Conservation (phyloP, 2,329 filamentous ascomycete genomes). For the Diaporthe aspalathi region DNA sequence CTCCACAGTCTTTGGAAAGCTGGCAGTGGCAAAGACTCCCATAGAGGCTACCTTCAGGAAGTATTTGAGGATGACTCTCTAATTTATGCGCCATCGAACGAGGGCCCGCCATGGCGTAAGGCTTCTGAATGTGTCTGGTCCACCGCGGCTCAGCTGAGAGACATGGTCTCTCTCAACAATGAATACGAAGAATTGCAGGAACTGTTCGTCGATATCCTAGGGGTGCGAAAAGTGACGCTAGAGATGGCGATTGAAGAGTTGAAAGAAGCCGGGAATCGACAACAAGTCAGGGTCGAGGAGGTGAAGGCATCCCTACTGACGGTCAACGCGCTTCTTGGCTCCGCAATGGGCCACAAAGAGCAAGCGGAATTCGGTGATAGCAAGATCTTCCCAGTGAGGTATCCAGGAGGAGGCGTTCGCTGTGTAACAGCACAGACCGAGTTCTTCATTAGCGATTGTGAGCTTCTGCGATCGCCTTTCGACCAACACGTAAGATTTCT, state of each 20-base stretch:
- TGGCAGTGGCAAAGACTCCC: not conserved
- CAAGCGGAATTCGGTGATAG: conserved; percentile 22
- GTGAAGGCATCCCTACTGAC: conserved; percentile 48
- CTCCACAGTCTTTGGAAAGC: conserved; percentile 7
- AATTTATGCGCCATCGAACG: conserved; percentile 33
- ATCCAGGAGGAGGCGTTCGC: conserved; percentile 38
- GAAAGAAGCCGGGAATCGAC: conserved; percentile 38
- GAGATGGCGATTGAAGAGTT: conserved; percentile 50
- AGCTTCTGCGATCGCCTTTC: conserved; percentile 46
- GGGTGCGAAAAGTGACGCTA: conserved; percentile 46
- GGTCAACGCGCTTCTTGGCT: conserved; percentile 48
- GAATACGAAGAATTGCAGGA: conserved; percentile 34
- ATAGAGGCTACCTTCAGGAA: not conserved
- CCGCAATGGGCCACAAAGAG: not conserved
- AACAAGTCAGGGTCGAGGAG: conserved; percentile 38
- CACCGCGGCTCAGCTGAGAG: conserved; percentile 30
- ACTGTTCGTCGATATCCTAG: conserved; percentile 43
- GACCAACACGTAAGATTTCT: conserved; percentile 46
- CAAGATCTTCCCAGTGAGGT: conserved; percentile 45
- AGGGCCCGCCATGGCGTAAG: conserved; percentile 16
- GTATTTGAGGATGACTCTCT: conserved; percentile 30
- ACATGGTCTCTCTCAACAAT: conserved; percentile 30
- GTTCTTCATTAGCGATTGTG: conserved; percentile 52
- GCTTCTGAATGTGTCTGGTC: conserved; percentile 39
- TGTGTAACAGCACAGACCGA: conserved; percentile 32